A percentile compares a stretch with the other conserved stretches of the same genome.
Evolutionary conservation across 2,329 filamentous ascomycete genomes (phyloP).

Genomic region (Pseudogymnoascus sp.): DNA sequence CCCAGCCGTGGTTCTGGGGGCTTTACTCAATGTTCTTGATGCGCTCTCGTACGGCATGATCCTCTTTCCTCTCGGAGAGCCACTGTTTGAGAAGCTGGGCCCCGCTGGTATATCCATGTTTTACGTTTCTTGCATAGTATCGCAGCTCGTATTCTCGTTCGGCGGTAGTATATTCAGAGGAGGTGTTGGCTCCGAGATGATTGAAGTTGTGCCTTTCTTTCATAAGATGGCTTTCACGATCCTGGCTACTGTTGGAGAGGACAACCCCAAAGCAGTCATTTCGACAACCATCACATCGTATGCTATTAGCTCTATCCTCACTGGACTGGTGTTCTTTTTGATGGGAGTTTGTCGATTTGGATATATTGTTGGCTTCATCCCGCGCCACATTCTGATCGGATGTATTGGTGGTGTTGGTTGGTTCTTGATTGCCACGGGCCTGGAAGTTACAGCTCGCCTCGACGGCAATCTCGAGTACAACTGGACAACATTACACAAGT

Average conservation of each 20-base stretch:
- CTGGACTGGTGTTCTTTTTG: slow-evolving; percentile 81
- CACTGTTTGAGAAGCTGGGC: slow-evolving; percentile 77
- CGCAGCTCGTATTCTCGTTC: slow-evolving; percentile 80
- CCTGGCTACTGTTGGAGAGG: slow-evolving; percentile 65
- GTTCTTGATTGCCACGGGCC: slow-evolving; percentile 83
- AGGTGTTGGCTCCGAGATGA: slow-evolving; percentile 92
- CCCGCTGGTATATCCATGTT: slow-evolving; percentile 97
- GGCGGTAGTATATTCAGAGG: slow-evolving; percentile 83
- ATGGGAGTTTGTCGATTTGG: slow-evolving; percentile 85
- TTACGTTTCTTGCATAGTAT: slow-evolving; percentile 93
- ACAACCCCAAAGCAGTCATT: slow-evolving; percentile 77
- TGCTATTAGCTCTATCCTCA: slow-evolving; percentile 81
- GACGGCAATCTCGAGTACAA: slow-evolving; percentile 81
- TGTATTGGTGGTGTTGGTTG: slow-evolving; percentile 96
- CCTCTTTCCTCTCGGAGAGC: slow-evolving; percentile 81
- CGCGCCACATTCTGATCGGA: slow-evolving; percentile 88
- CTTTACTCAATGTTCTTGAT: slow-evolving; percentile 88
- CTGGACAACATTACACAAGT: slow-evolving; percentile 63
- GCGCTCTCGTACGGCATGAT: slow-evolving; percentile 96
- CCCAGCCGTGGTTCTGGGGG: slow-evolving; percentile 79
- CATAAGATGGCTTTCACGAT: slow-evolving; percentile 96
- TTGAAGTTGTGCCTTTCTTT: slow-evolving; percentile 97
- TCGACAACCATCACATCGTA: slow-evolving; percentile 92
- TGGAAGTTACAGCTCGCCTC: slow-evolving; percentile 86
- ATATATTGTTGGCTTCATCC: slow-evolving; percentile 93